A percentile compares a stretch with the other conserved stretches of the same genome.
These are phyloP conservation scores for Xanthoceras sorbifolium DNA, from an alignment of 345 rosid genomes.

Conservation along the genomic window DNA sequence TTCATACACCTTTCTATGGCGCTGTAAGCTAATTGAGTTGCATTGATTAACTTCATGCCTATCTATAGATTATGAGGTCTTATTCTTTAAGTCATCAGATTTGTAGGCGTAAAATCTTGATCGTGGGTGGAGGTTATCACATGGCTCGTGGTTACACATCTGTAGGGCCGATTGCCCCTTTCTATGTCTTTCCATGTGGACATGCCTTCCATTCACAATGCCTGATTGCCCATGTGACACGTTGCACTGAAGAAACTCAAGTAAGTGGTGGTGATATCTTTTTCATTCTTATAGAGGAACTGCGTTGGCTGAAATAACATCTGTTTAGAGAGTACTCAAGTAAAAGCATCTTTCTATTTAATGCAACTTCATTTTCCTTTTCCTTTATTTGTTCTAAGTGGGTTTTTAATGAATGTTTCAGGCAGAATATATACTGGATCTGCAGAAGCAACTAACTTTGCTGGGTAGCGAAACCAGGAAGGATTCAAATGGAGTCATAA, in stretches of 20 bases:
- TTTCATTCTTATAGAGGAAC: slow-evolving; percentile 22
- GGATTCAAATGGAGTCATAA: slow-evolving; percentile 59
- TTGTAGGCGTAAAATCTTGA: slow-evolving; percentile 81
- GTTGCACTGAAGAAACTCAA: slow-evolving; percentile 55
- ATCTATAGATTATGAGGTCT: slow-evolving; percentile 1
- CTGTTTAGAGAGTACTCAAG: background rate
- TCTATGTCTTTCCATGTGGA: slow-evolving; percentile 95
- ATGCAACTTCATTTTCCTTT: background rate
- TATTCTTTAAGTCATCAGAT: slow-evolving; percentile 45
- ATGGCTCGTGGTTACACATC: slow-evolving; percentile 71
- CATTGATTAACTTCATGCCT: slow-evolving; percentile 17
- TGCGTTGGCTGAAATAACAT: slow-evolving; percentile 3
- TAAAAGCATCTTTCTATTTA: background rate
- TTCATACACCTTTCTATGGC: background rate
- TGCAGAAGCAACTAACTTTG: slow-evolving; percentile 91
- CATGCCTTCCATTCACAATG: slow-evolving; percentile 92
- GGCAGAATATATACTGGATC: slow-evolving; percentile 81
- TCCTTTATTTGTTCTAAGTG: background rate
- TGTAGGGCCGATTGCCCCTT: slow-evolving; percentile 89
- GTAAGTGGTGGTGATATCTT: slow-evolving; percentile 35
- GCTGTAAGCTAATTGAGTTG: background rate
- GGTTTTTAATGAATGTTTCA: slow-evolving; percentile 33
- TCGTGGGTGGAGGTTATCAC: slow-evolving; percentile 62
- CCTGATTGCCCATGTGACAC: slow-evolving; percentile 79
- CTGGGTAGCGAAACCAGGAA: slow-evolving; percentile 69